Evolutionary conservation across 306 rosid genomes (phyloP).

Genomic region (Vigna mungo): DNA sequence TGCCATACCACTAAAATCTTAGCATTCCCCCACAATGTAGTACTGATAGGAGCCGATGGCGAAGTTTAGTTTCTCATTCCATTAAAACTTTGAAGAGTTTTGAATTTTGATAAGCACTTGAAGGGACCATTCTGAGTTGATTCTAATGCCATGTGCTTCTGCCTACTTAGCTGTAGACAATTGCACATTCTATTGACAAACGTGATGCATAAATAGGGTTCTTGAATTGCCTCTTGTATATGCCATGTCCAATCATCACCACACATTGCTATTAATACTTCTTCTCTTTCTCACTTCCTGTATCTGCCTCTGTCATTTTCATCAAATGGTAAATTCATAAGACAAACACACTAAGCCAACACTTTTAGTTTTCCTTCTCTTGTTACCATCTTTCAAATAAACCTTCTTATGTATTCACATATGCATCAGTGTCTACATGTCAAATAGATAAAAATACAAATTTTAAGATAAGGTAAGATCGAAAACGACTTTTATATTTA

Average conservation of each 20-base stretch:
- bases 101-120: constrained; percentile 34
- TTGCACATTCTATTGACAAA: constrained; percentile 52
- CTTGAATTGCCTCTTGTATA: constrained; percentile 47
- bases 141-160: constrained; percentile 63
- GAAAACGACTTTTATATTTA: no score
- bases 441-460: no score
- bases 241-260: constrained; percentile 46
- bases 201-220: constrained; percentile 44
- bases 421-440: no score
- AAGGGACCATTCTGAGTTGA: constrained; percentile 52
- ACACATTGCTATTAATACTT: constrained; percentile 38
- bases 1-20: not conserved
- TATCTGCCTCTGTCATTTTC: constrained; percentile 53
- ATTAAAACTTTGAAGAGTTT: constrained; percentile 26
- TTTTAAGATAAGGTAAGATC: no score
- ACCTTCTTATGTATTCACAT: no score
- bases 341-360: constrained; percentile 34
- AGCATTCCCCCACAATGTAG: constrained; percentile 21
- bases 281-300: constrained; percentile 45
- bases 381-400: no score
- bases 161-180: constrained; percentile 53
- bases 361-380: no score
- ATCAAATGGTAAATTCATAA: constrained; percentile 22
- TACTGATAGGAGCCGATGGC: constrained; percentile 23
- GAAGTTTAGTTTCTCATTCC: constrained; percentile 37